Base-by-base conservation (phyloP, 2,329 filamentous ascomycete species). In the Nemania diffusa region DNA sequence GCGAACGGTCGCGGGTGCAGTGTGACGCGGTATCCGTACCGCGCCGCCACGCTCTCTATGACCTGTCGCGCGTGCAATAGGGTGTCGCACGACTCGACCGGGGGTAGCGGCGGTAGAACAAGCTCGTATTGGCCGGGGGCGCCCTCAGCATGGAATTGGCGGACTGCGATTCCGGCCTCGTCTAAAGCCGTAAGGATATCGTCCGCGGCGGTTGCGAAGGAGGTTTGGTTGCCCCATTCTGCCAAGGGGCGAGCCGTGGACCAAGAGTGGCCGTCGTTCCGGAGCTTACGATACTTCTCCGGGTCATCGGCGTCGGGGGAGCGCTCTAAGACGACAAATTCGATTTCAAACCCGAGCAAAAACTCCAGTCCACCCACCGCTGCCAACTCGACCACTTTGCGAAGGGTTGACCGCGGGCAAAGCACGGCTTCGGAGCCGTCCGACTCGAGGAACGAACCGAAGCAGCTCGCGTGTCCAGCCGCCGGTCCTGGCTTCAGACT, bases 51-150 rank as follows among this genome's bases (percentile, higher is more conserved):
- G 24, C 86, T 84, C 2, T 85, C 83, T 67, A 96, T 88, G 34
- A 91, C 86, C 71, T 94, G 89, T 0, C 91, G 86, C 0, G 91
- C 85, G 75, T 91, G 90, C 3, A 94, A 81, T 1, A 96, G 83
- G 0, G 83, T 86, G 76, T 96, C 92, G 27, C 93, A 87, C 0
- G 92, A 91, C 48, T 87, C 81, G 0, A 95, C 78, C 0, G 92
- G 88, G 0, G 87, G 79, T 0, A 84, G 82, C 0, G 89, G 86
- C 0, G 90, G 86, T 0, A 95, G 84, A 1, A 93, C 82, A 62
- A 97, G 87, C 77, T 95, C 92, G 77, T 91, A 96, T 76, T 96
- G 92, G 0, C 92, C 91, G 0, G 85, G 84, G 0, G 90, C 88
- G 52, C 88, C 89, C 77, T 96, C 92, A 0, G 92, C 83, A 71